phyloP scores from a whole-genome alignment of 768 basidiomycete species.

The Podaxis rugospora region DNA sequence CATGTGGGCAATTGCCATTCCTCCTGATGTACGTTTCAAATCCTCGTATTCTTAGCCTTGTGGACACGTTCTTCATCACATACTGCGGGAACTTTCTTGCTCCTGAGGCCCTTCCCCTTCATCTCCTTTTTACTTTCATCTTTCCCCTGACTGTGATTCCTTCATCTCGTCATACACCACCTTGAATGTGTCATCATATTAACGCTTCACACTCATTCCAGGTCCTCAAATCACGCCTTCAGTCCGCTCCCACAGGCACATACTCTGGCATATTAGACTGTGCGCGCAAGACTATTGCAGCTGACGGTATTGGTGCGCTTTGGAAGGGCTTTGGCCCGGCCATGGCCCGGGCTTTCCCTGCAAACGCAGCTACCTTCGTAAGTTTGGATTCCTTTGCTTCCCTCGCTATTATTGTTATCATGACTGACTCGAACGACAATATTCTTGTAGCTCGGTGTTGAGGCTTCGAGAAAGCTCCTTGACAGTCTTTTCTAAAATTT shows the following conservation, averaged over 20 bases:
- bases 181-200: not conserved
- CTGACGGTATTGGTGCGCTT: constrained; percentile 80
- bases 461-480: constrained; percentile 80
- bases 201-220: constrained; percentile 22
- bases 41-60: not conserved
- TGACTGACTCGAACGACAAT: constrained; percentile 10
- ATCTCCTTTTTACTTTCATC: not conserved
- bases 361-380: constrained; percentile 93
- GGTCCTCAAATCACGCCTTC: constrained; percentile 94
- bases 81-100: not conserved
- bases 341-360: constrained; percentile 96
- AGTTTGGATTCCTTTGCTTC: constrained; percentile 27
- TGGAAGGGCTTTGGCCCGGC: constrained; percentile 99
- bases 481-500: constrained; percentile 52
- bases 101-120: not conserved
- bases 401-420: not conserved
- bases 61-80: not conserved
- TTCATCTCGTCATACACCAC: not conserved
- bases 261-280: constrained; percentile 95
- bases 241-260: constrained; percentile 96
- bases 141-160: not conserved
- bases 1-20: constrained; percentile 98
- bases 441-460: constrained; percentile 76
- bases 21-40: constrained; percentile 74
- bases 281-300: constrained; percentile 83